Percentiles rank a stretch among this genome's conserved stretches.
Evolutionary conservation across 176 grass and related monocot genomes (phyloP).

Genomic region (Tuctoria greenei): DNA sequence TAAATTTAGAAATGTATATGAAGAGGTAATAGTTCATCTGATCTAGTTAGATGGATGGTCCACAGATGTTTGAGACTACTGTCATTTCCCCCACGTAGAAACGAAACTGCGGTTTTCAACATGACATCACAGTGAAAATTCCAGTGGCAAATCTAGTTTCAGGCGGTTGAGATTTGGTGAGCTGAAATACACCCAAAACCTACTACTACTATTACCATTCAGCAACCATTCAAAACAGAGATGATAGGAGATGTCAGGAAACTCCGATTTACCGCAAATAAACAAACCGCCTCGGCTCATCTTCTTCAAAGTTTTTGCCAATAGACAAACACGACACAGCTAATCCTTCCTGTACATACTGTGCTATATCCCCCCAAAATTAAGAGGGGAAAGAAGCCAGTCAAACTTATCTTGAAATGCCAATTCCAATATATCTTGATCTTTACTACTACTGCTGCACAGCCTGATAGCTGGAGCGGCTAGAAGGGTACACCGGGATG

Average conservation of each 20-base stretch:
- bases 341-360: conserved; percentile 44
- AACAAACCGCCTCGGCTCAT: conserved; percentile 32
- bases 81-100: no score
- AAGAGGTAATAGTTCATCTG: no score
- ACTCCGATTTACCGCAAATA: conserved; percentile 18
- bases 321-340: conserved; percentile 30
- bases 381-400: neutral
- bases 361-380: conserved; percentile 9
- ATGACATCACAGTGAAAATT: neutral
- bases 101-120: neutral
- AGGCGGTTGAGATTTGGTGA: neutral
- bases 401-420: neutral
- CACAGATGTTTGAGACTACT: no score
- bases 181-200: neutral
- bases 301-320: neutral
- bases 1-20: no score
- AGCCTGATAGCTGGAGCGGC: conserved; percentile 52
- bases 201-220: neutral
- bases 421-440: neutral
- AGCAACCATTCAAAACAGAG: neutral
- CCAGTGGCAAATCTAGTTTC: neutral
- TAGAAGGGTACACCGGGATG: conserved; percentile 81
- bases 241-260: neutral
- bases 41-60: no score
- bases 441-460: conserved; percentile 36